Conservation (phyloP, 129 eudicot genomes). For the Logfia minima region DNA sequence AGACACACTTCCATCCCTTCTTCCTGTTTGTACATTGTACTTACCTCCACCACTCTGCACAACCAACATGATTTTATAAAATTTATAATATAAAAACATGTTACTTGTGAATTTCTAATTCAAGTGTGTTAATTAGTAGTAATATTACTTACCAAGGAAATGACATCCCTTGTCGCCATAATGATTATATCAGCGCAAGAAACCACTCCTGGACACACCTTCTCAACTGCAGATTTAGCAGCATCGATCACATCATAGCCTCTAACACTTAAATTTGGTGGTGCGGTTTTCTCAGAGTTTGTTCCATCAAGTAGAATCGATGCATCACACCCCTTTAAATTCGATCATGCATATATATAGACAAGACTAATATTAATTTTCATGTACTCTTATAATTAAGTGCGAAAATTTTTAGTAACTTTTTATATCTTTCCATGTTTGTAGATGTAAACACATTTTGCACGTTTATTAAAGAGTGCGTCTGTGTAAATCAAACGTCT, state of each 20-base stretch:
- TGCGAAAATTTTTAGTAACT: no score
- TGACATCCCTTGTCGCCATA: constrained; percentile 57
- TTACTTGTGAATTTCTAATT: no score
- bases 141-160: constrained; percentile 36
- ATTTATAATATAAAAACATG: no score
- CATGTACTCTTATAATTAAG: no score
- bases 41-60: constrained; percentile 52
- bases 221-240: constrained; percentile 43
- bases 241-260: constrained; percentile 57
- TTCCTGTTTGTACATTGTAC: constrained; percentile 49
- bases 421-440: no score
- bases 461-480: no score
- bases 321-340: constrained; percentile 64
- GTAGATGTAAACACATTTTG: no score
- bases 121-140: no score
- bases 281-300: constrained; percentile 45
- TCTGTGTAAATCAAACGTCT: no score
- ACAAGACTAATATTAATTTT: no score
- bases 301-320: constrained; percentile 56
- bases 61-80: no score
- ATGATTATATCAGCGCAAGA: constrained; percentile 68
- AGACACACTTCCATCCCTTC: constrained; percentile 56
- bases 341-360: background rate
- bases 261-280: constrained; percentile 48
- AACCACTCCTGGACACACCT: constrained; percentile 44